Conservation (phyloP, 2,329 filamentous ascomycete genomes). For the Phoma sp. region DNA sequence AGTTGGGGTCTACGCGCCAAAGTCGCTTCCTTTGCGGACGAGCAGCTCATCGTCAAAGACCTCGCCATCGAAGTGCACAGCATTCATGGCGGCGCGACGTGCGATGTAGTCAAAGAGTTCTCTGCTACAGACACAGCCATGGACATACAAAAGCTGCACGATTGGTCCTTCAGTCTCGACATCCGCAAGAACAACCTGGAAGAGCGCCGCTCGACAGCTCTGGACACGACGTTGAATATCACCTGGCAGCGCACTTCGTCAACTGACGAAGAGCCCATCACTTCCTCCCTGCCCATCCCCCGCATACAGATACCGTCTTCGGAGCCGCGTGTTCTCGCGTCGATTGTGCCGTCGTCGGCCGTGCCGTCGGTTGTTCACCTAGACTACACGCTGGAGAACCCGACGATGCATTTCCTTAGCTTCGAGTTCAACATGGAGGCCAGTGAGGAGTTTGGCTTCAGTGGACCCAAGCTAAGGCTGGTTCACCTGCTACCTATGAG, state of each 20-base stretch:
- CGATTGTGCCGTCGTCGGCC: constrained; percentile 46
- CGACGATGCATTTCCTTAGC: constrained; percentile 90
- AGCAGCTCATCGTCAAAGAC: constrained; percentile 66
- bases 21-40: constrained; percentile 76
- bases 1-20: constrained; percentile 79
- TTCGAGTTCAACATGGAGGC: constrained; percentile 94
- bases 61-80: constrained; percentile 68
- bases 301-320: constrained; percentile 79
- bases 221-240: constrained; percentile 78
- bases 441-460: constrained; percentile 90
- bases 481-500: constrained; percentile 84
- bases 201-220: constrained; percentile 74
- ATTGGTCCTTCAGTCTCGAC: constrained; percentile 74
- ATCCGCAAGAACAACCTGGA: constrained; percentile 81
- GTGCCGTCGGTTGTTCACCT: constrained; percentile 46
- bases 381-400: constrained; percentile 84
- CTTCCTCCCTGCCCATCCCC: constrained; percentile 74
- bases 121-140: constrained; percentile 51
- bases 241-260: constrained; percentile 71
- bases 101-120: constrained; percentile 50
- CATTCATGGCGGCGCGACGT: constrained; percentile 68
- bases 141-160: constrained; percentile 70
- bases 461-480: constrained; percentile 80
- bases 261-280: constrained; percentile 37
- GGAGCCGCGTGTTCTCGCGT: constrained; percentile 82